Base-by-base conservation (phyloP, 441 rosid species). In the Dalechampia spathulata region DNA sequence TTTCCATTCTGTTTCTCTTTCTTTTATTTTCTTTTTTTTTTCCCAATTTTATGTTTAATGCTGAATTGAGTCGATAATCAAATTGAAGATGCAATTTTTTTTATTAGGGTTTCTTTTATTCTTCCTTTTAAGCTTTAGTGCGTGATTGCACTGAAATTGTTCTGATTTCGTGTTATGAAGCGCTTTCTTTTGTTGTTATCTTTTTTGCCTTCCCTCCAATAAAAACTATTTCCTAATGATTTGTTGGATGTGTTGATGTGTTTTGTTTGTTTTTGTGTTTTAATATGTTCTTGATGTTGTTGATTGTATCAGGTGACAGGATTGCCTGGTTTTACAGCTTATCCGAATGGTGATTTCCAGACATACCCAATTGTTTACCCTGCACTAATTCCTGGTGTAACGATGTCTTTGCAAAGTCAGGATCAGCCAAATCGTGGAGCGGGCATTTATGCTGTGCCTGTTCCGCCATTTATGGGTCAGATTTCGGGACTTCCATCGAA, bases 401-500 rank as follows among this genome's bases (percentile, higher is more conserved):
- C 69, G 67, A 64, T 67, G 68, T 63, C 62, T 32, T 63, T 39
- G 15, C 83, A 71, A 30, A 74, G 70, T 64, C 91, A 86, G 53
- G 87, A 83, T 22, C 88, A 80, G 52, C 43, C 15, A 55, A 85
- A 81, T 63, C 78, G 76, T 36, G 89, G 90, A 36, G 83, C 95
- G 13, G 97, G 99, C 28, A 66, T 92, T 25, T 92, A 92, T 47
- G 99, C 99, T 3, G 86, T 89, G 61, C 87, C 92, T 60, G 81
- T 78, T 41, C 75, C 76, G 19, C 88, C 92, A 14, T 72, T 53
- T 63, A 69, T 68, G 74, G 86, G 87, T 38, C 70, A 78, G 41
- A 20, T 75, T 52, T 46, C 84, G 57, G 97, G 90, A 69, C 61
- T 85, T 65, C 83, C 85, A 3, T 69, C 96, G 15, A 76, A 76